These are phyloP conservation scores for Phytophthora europaea DNA, from an alignment of 352 stramenopile genomes.

Conservation along the genomic window DNA sequence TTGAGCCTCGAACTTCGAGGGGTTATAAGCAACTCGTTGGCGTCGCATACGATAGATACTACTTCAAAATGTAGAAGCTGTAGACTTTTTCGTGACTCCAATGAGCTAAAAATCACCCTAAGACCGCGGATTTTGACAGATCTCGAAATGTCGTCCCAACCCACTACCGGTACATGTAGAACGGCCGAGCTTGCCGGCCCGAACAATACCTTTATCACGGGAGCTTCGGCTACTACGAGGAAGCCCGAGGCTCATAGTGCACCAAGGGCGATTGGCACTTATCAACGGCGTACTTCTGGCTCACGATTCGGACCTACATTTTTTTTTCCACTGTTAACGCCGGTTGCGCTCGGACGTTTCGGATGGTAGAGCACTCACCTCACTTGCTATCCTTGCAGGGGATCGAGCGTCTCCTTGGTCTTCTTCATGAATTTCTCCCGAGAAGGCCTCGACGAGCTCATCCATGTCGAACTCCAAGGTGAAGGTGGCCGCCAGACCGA, in stretches of 20 bases:
- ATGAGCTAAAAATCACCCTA: no score
- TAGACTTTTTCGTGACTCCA: no score
- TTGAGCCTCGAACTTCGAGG: no score
- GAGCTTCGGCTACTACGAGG: slow-evolving; percentile 8
- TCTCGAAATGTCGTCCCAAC: no score
- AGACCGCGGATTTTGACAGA: no score
- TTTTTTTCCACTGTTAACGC: no score
- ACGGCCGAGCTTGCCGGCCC: no score
- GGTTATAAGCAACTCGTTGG: no score
- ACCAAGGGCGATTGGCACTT: slow-evolving; percentile 5
- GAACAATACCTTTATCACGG: neutral
- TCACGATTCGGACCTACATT: slow-evolving; percentile 2
- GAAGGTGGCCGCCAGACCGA: neutral
- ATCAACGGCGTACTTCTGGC: neutral
- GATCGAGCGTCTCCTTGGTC: neutral
- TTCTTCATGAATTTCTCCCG: neutral
- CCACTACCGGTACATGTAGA: no score
- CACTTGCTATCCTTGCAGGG: neutral
- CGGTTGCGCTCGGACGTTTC: no score
- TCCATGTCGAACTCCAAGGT: neutral
- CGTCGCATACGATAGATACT: no score
- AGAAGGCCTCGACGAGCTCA: neutral
- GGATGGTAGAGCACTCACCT: neutral
- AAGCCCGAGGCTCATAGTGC: neutral
- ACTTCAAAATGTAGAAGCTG: no score